Conservation (phyloP, 2,329 filamentous ascomycete species). For the Davidsoniella eucalypti region DNA sequence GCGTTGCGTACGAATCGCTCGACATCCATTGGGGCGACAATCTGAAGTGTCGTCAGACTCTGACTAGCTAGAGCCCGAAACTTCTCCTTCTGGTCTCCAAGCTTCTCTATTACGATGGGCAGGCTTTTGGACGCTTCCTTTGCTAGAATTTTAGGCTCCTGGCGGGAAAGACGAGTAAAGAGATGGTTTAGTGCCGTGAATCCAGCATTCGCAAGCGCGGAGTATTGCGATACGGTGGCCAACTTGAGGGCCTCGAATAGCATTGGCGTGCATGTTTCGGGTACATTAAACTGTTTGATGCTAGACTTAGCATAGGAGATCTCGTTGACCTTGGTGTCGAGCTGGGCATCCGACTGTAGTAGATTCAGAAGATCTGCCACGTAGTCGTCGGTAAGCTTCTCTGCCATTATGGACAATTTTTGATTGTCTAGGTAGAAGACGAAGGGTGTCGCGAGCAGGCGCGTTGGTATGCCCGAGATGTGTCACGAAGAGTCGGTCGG, state of each 20-base stretch:
- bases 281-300: conserved; percentile 87
- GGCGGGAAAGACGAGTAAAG: conserved; percentile 68
- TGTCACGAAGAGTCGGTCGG: not conserved
- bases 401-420: conserved; percentile 26
- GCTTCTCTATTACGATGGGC: conserved; percentile 62
- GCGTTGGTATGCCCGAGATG: not conserved
- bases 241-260: conserved; percentile 71
- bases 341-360: conserved; percentile 30
- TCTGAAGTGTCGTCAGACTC: conserved; percentile 62
- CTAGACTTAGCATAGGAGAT: conserved; percentile 66
- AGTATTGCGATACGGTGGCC: conserved; percentile 61
- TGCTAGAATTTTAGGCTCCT: conserved; percentile 58
- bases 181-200: conserved; percentile 81
- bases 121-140: conserved; percentile 57
- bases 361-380: conserved; percentile 36
- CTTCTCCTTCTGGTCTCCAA: conserved; percentile 80
- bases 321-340: conserved; percentile 54
- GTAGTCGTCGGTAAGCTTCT: conserved; percentile 42
- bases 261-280: conserved; percentile 50
- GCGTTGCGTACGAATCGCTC: conserved; percentile 65
- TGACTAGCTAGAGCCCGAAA: conserved; percentile 58
- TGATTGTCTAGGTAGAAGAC: too few relatives aligned
- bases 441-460: too few relatives aligned
- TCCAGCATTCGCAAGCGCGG: conserved; percentile 61
- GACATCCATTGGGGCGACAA: conserved; percentile 51